Evolutionary conservation across 352 stramenopile species (phyloP), one percentile per base, ranked within the genome.

Genomic region (Phytopythium vexans): DNA sequence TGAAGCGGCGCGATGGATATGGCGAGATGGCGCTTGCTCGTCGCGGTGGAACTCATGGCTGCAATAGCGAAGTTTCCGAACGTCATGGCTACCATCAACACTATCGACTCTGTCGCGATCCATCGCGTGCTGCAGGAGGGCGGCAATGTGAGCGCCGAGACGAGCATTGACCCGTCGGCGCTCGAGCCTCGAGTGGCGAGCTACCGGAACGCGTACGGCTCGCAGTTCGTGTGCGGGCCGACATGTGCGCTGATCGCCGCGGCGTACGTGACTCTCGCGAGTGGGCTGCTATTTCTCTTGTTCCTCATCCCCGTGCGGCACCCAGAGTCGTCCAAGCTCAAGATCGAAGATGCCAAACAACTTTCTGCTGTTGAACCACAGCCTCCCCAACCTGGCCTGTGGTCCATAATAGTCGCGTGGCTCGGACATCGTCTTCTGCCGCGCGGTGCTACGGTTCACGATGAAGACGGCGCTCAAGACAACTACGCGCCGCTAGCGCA

Each of bases 151-250:
- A 27, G 12, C 12, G 39, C 7, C 12, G 46, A 40, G 4, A 33
- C 10, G 14, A 33, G 16, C 7, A 9, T 15, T 43, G 39, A 43
- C 11, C 12, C 5, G 11, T 15, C 21, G 6, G 32, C 45, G n/a
- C 32, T 51, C 15, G 12, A 52, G 4, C 51, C 34, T 44, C 34
- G 44, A 40, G 37, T 47, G 3, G 15, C 67, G 15, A 86, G 75
- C 37, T 87, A 85, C 33, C 72, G 70, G 31, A 88, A 82, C 57
- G 77, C 54, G 14, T 87, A 86, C 47, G 81, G 81, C 8, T 72
- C 76, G 32, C 69, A 66, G 33, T 88, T 89, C 32, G 40, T 63
- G 27, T 86, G 71, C 42, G 59, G 70, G 12, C 56, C 65, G 8
- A 71, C 70, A 12, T 91, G 77, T 52, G 62, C 65, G 36, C 68